Evolutionary conservation across 768 basidiomycete species (phyloP).

Genomic region (Psilocybe subaeruginosa): DNA sequence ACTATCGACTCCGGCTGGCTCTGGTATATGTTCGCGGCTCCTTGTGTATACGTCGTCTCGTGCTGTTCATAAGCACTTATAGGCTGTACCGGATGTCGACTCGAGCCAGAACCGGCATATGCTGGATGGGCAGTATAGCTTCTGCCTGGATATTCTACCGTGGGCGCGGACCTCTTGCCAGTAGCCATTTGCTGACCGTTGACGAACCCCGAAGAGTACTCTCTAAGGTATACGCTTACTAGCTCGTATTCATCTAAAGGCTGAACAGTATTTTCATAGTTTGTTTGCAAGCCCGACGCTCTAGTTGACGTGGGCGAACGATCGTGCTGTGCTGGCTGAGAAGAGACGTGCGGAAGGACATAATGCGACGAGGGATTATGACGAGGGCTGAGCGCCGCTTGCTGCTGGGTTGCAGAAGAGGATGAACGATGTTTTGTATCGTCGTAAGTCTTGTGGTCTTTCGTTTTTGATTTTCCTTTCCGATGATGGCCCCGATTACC

Average conservation of each 20-base stretch:
- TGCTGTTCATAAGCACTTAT: constrained; percentile 2
- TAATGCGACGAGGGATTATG: constrained; percentile 12
- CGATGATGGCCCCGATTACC: constrained; percentile 11
- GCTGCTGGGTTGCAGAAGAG: not conserved
- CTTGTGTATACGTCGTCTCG: not conserved
- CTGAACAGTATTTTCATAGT: constrained; percentile 15
- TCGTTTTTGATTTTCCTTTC: constrained; percentile 7
- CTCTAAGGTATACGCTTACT: constrained; percentile 18
- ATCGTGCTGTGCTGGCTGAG: constrained; percentile 1
- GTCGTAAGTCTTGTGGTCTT: constrained; percentile 1
- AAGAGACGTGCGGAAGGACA: constrained; percentile 13
- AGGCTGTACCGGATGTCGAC: constrained; percentile 10
- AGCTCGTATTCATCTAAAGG: constrained; percentile 18
- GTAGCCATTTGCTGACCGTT: constrained; percentile 23
- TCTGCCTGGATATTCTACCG: not conserved
- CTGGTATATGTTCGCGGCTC: not conserved
- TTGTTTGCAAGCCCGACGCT: constrained; percentile 7
- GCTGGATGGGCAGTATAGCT: not conserved
- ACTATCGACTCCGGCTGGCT: constrained; percentile 15
- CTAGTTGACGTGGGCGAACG: constrained; percentile 6
- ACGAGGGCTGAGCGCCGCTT: not conserved
- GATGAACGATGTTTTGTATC: not conserved
- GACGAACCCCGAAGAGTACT: constrained; percentile 23
- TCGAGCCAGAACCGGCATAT: not conserved
- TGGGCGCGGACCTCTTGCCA: constrained; percentile 3